phyloP scores from a whole-genome alignment of 1,139 yeast genomes.

The Debaryomycetaceae sp. region DNA sequence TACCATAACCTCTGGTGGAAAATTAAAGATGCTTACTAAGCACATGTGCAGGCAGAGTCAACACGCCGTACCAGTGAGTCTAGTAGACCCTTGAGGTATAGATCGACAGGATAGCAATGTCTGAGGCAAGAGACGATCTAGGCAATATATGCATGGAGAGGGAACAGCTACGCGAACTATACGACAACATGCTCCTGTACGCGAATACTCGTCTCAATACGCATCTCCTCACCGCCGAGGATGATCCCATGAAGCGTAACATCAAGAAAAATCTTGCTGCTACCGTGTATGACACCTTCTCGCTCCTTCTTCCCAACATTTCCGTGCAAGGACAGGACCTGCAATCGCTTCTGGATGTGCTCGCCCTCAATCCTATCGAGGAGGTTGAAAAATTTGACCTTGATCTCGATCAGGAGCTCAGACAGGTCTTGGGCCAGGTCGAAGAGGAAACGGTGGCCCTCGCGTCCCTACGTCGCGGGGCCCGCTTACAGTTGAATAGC shows the following conservation, averaged over 20 bases:
- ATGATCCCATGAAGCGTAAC: conserved; percentile 35
- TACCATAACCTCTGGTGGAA: no score
- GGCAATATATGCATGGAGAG: conserved; percentile 36
- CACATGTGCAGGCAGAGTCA: no score
- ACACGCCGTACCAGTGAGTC: no score
- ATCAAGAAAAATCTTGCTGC: conserved; percentile 34
- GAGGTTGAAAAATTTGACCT: conserved; percentile 53
- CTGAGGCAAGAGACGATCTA: conserved; percentile 2
- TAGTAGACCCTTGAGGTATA: no score
- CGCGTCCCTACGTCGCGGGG: conserved; percentile 39
- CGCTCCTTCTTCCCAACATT: conserved; percentile 39
- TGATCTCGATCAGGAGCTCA: conserved; percentile 41
- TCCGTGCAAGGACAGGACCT: conserved; percentile 32
- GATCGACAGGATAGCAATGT: no score
- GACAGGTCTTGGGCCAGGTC: conserved; percentile 41
- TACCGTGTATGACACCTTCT: conserved; percentile 38
- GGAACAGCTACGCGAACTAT: conserved; percentile 41
- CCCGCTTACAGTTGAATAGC: conserved; percentile 29
- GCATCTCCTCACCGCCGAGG: conserved; percentile 35
- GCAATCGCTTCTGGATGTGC: conserved; percentile 10
- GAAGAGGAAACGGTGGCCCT: conserved; percentile 48
- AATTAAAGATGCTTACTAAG: no score
- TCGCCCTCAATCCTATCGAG: conserved; percentile 24
- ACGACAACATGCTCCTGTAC: conserved; percentile 27
- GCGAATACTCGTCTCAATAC: conserved; percentile 33